A percentile compares a stretch with the other conserved stretches of the same genome.
phyloP scores from a whole-genome alignment of 2,329 filamentous ascomycete genomes.

The Epichloe amarillans region DNA sequence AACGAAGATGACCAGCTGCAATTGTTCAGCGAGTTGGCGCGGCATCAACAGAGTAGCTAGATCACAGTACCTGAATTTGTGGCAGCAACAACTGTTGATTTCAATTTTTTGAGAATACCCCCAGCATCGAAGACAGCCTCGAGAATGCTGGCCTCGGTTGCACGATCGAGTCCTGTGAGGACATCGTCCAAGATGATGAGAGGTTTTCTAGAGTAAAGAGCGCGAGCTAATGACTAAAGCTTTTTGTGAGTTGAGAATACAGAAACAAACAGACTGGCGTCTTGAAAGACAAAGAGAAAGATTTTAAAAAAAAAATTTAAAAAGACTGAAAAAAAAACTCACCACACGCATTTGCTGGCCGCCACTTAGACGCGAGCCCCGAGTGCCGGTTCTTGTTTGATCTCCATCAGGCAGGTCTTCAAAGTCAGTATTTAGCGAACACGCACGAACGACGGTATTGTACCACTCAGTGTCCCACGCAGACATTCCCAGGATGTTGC shows the following conservation, averaged over 20 bases:
- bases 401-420: slow-evolving; percentile 12
- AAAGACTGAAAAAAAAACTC: not conserved
- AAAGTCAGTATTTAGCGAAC: slow-evolving; percentile 10
- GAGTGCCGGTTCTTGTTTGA: slow-evolving; percentile 10
- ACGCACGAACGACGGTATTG: slow-evolving; percentile 9
- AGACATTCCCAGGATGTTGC: slow-evolving; percentile 13
- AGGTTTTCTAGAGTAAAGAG: slow-evolving; percentile 11
- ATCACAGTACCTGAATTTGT: slow-evolving; percentile 14
- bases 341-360: slow-evolving; percentile 16
- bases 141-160: slow-evolving; percentile 25
- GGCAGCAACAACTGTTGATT: slow-evolving; percentile 14
- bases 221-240: slow-evolving; percentile 12
- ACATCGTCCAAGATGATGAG: slow-evolving; percentile 21
- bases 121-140: slow-evolving; percentile 19
- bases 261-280: not conserved
- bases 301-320: too few relatives aligned
- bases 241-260: not conserved
- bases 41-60: not conserved
- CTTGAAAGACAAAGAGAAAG: not conserved
- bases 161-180: slow-evolving; percentile 21
- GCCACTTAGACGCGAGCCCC: slow-evolving; percentile 14
- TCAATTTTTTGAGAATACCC: slow-evolving; percentile 16
- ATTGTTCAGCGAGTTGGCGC: not conserved
- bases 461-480: slow-evolving; percentile 11
- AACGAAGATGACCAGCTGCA: slow-evolving; percentile 11